Conservation (phyloP, 805 yeast genomes). For the Saccharomyces jurei region DNA sequence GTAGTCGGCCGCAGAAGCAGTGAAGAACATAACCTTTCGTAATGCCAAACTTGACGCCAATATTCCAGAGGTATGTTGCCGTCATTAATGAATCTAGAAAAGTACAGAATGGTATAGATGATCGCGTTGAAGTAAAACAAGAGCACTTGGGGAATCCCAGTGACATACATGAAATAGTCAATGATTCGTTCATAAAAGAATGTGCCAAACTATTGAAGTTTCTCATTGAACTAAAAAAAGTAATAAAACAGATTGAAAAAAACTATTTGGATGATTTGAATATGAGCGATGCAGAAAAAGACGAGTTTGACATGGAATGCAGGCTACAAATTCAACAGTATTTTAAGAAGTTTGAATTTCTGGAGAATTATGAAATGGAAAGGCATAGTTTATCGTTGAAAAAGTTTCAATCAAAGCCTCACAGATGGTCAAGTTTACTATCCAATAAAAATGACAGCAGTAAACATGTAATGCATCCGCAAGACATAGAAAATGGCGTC, state of each 20-base stretch:
- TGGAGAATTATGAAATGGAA: slow-evolving; percentile 45
- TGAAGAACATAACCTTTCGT: not conserved
- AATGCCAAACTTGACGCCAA: slow-evolving; percentile 26
- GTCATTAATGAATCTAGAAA: slow-evolving; percentile 19
- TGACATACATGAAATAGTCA: slow-evolving; percentile 3
- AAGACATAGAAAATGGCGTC: not conserved
- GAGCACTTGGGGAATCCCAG: not conserved
- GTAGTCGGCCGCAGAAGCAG: not conserved
- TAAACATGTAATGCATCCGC: slow-evolving; percentile 12
- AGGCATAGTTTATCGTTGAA: slow-evolving; percentile 28
- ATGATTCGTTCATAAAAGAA: slow-evolving; percentile 27
- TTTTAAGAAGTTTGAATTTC: slow-evolving; percentile 41
- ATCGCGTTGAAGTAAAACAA: not conserved
- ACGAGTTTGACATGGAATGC: slow-evolving; percentile 48
- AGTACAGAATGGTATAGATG: not conserved
- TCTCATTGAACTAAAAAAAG: slow-evolving; percentile 23
- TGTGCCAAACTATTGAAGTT: slow-evolving; percentile 24
- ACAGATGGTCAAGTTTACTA: slow-evolving; percentile 1
- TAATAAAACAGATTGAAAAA: slow-evolving; percentile 20
- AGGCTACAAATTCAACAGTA: slow-evolving; percentile 44
- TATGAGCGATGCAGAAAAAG: slow-evolving; percentile 42
- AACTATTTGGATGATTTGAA: slow-evolving; percentile 20
- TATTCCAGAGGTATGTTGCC: slow-evolving; percentile 22
- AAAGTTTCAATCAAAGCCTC: slow-evolving; percentile 8
- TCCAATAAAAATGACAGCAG: not conserved